Conservation (phyloP, 2,329 filamentous ascomycete genomes). For the Blumeria graminis region DNA sequence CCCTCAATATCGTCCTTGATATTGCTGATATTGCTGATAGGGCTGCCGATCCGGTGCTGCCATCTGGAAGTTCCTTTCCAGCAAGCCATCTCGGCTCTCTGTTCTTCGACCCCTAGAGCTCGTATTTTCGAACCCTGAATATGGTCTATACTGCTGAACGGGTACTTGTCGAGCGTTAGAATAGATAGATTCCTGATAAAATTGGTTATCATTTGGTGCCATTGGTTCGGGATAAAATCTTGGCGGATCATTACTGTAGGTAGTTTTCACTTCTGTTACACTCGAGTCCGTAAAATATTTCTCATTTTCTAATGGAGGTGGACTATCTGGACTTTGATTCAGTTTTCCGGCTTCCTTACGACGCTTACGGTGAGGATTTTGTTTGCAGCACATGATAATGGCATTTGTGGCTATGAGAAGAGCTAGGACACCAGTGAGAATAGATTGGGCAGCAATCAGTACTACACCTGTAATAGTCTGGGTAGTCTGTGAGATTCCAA, state of each 20-base stretch:
- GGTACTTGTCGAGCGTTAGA: constrained; percentile 10
- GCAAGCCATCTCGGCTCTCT: constrained; percentile 1
- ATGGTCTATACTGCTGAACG: constrained; percentile 6
- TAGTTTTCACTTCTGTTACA: constrained; percentile 2
- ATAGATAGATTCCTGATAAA: constrained; percentile 13
- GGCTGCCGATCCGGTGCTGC: too few relatives aligned
- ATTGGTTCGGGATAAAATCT: constrained; percentile 5
- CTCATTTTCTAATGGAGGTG: constrained; percentile 76
- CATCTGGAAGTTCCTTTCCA: not conserved
- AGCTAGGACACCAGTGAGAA: constrained; percentile 58
- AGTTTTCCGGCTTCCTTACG: constrained; percentile 73
- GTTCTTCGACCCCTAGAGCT: not conserved
- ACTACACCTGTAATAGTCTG: constrained; percentile 88
- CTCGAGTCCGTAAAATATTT: constrained; percentile 30
- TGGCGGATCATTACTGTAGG: constrained; percentile 9
- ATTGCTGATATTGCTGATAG: too few relatives aligned
- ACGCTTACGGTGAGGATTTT: constrained; percentile 74
- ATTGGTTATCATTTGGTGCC: constrained; percentile 7
- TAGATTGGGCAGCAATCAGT: constrained; percentile 73
- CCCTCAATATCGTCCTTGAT: too few relatives aligned
- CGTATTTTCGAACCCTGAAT: not conserved
- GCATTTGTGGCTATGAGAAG: constrained; percentile 79
- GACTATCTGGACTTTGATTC: constrained; percentile 51
- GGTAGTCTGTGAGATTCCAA: constrained; percentile 72
- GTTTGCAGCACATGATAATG: constrained; percentile 55